Evolutionary conservation across 768 basidiomycete genomes (phyloP), one percentile per base, ranked within the genome.

Genomic region (Macrocybe gigantea): DNA sequence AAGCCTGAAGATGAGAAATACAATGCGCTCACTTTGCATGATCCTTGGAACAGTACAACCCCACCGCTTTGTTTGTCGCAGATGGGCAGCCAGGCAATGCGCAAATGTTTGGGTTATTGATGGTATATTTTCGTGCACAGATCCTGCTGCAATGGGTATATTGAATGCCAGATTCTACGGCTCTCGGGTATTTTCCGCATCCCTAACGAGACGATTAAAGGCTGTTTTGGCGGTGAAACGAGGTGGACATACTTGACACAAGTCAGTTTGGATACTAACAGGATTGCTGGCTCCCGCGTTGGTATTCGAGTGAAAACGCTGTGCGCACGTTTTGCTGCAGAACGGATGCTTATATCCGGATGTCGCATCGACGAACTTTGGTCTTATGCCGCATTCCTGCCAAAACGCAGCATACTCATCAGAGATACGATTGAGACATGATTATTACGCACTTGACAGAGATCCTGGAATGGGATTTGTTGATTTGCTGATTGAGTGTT

Each of bases 251-350:
- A 46, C 46, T 13, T 49, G 34, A 38, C 52, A 45, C 37, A 51
- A 39, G 10, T 45, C 41, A n/a, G 22, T 38, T 8, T 14, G 42
- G 30, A 8, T 43, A n/a, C 6, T 13, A 1, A 14, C 12, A 33
- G 32, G 35, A 12, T 33, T 44, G 29, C 31, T 44, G n/a, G 35
- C 42, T 34, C 29, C 35, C 31, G 35, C 42, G 32, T 34, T 30
- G 12, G 32, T 34, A 33, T 38, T n/a, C 41, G 32, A 31, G 35
- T 51, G 36, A 11, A 45, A 39, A 38, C 49, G 44, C 44, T 38
- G 41, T 31, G 55, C 52, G 11, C 55, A 56, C 12, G 48, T 48
- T 33, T 41, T 53, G 33, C 52, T 49, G 33, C 55, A 56, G 40
- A 46, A 56, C 8, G 51, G 51, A 33, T 55, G 51, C 29, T 50